Percentiles rank a stretch among this genome's conserved stretches.
These are phyloP conservation scores for Glonium stellatum DNA, from an alignment of 495 filamentous ascomycete genomes.

Conservation along the genomic window DNA sequence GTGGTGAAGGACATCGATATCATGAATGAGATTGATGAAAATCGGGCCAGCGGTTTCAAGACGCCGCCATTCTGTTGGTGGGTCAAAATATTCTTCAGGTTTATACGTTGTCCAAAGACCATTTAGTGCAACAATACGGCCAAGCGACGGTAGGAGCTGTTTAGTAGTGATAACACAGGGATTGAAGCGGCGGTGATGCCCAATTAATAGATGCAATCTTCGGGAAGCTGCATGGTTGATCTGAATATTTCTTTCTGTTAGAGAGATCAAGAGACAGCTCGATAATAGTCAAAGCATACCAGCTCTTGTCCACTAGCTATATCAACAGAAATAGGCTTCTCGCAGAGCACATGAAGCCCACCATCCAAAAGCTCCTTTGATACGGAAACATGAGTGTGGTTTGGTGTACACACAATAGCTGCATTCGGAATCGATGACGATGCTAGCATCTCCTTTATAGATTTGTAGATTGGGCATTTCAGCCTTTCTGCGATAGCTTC, in stretches of 20 bases:
- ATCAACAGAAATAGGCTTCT: conserved; percentile 50
- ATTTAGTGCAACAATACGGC: conserved; percentile 46
- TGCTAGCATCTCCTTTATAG: conserved; percentile 40
- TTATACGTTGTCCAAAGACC: conserved; percentile 52
- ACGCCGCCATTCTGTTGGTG: conserved; percentile 45
- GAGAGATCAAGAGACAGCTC: too few relatives aligned
- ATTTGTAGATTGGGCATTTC: conserved; percentile 33
- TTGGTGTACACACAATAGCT: conserved; percentile 56
- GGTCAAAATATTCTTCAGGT: conserved; percentile 45
- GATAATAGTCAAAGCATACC: too few relatives aligned
- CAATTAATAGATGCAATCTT: conserved; percentile 48
- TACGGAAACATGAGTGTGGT: conserved; percentile 49
- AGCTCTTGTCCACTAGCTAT: conserved; percentile 39
- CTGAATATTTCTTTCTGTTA: too few relatives aligned
- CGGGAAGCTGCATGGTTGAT: conserved; percentile 9
- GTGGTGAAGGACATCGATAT: conserved; percentile 53
- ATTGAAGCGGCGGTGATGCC: conserved; percentile 57
- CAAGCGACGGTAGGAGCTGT: conserved; percentile 41
- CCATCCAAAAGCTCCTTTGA: conserved; percentile 44
- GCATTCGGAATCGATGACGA: conserved; percentile 42
- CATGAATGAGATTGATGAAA: conserved; percentile 55
- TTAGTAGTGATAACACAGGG: conserved; percentile 49
- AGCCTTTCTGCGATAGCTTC: conserved; percentile 30
- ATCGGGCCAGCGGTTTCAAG: conserved; percentile 44
- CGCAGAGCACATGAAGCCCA: conserved; percentile 50